These are phyloP conservation scores for Saccharum spontaneum DNA, from an alignment of 176 grass and related monocot species.

Conservation along the genomic window DNA sequence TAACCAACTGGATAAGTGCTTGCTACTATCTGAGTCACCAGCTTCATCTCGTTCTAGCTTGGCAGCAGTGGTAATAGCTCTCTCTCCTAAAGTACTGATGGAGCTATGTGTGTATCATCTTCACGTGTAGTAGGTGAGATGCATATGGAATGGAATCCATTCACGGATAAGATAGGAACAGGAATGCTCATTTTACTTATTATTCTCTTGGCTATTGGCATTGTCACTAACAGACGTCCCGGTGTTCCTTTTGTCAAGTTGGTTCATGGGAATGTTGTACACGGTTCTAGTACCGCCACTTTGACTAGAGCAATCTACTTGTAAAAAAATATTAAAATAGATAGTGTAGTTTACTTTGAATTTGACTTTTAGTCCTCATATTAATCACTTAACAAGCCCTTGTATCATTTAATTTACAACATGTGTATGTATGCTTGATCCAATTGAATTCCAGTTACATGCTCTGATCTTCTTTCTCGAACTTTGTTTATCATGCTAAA, in stretches of 20 bases:
- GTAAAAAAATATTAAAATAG: background rate
- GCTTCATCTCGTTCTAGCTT: constrained; percentile 15
- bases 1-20: constrained; percentile 30
- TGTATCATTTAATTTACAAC: background rate
- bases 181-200: too few relatives aligned
- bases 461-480: too few relatives aligned
- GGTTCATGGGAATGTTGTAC: background rate
- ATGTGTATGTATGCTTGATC: background rate
- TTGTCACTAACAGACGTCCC: too few relatives aligned
- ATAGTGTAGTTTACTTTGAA: background rate
- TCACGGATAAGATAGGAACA: background rate
- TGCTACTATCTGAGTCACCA: constrained; percentile 32
- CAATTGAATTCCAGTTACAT: too few relatives aligned
- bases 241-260: background rate
- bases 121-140: background rate
- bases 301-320: background rate
- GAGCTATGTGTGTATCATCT: too few relatives aligned
- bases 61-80: too few relatives aligned
- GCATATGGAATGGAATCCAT: background rate
- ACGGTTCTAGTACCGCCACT: background rate
- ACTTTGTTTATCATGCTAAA: too few relatives aligned
- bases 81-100: too few relatives aligned
- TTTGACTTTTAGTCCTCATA: background rate
- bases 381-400: background rate
- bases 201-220: too few relatives aligned